A percentile compares a stretch with the other conserved stretches of the same genome.
Evolutionary conservation across 768 basidiomycete species (phyloP).

Genomic region (Heimioporus sp.): DNA sequence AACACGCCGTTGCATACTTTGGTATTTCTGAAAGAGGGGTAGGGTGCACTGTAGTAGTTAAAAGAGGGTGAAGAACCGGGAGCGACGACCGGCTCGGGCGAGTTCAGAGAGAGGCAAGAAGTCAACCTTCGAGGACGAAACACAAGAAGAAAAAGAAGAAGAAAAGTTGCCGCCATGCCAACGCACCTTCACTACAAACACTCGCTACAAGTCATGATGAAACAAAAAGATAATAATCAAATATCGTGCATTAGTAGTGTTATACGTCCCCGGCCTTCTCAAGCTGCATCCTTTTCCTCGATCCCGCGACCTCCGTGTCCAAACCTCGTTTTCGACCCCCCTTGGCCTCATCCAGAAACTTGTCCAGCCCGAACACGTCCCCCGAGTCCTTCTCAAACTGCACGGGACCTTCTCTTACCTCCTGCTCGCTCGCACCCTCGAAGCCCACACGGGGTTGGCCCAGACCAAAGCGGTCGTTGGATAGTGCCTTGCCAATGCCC

Average conservation of each 20-base stretch:
- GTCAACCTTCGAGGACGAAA: background rate
- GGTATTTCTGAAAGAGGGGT: conserved; percentile 7
- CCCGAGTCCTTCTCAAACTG: conserved; percentile 97
- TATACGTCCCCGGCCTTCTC: conserved; percentile 55
- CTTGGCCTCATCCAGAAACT: conserved; percentile 97
- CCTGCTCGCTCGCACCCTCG: conserved; percentile 85
- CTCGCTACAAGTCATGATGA: background rate
- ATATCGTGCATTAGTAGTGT: background rate
- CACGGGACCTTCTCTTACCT: conserved; percentile 88
- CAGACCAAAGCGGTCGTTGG: conserved; percentile 91
- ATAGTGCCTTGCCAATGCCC: conserved; percentile 85
- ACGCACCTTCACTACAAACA: background rate
- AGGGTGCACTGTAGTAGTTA: background rate
- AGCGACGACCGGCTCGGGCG: no score
- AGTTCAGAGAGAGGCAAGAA: background rate
- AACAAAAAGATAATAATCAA: background rate
- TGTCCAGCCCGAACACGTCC: conserved; percentile 96
- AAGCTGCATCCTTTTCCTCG: conserved; percentile 69
- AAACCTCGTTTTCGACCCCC: conserved; percentile 88
- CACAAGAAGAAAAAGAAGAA: background rate
- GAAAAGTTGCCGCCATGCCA: conserved; percentile 16
- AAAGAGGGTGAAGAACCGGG: conserved; percentile 15
- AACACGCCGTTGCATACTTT: conserved; percentile 26
- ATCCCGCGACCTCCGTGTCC: conserved; percentile 69
- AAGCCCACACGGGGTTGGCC: conserved; percentile 85